These are phyloP conservation scores for Melocanna baccifera DNA, from an alignment of 176 grass and related monocot species.

Conservation along the genomic window DNA sequence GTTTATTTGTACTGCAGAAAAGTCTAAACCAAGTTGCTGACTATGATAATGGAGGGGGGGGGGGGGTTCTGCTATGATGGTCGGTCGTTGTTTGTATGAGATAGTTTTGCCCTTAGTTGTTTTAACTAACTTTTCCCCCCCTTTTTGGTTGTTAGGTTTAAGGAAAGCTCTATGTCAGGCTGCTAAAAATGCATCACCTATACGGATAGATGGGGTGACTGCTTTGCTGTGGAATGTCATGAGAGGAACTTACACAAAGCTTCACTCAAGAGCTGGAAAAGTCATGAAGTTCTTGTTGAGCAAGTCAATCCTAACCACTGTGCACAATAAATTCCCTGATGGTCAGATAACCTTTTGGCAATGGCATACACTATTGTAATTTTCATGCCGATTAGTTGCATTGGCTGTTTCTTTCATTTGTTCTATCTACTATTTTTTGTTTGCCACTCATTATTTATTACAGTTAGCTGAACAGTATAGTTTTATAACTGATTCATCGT, in stretches of 20 bases:
- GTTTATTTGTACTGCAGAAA: neutral
- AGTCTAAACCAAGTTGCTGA: no score
- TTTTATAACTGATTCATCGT: neutral
- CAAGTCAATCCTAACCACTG: conserved; percentile 45
- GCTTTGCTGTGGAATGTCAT: conserved; percentile 81
- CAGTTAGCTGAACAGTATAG: neutral
- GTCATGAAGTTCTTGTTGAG: conserved; percentile 76
- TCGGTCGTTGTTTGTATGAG: neutral
- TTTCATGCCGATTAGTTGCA: conserved; percentile 8
- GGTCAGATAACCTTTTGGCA: conserved; percentile 49
- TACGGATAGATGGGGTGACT: conserved; percentile 50
- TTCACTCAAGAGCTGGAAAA: conserved; percentile 80
- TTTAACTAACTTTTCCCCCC: conserved; percentile 6
- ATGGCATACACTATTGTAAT: conserved; percentile 12
- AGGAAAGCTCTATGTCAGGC: conserved; percentile 54
- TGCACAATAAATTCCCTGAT: conserved; percentile 53
- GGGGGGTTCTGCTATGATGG: neutral
- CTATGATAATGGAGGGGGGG: no score
- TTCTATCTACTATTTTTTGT: neutral
- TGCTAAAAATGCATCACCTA: conserved; percentile 56
- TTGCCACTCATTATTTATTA: neutral
- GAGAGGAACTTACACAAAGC: conserved; percentile 65
- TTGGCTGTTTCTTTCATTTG: neutral
- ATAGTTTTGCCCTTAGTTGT: conserved; percentile 15
- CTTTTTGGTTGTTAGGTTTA: conserved; percentile 53